Evolutionary conservation across 352 stramenopile species (phyloP), one percentile per base, ranked within the genome.

Genomic region (Phytophthora macrochlamydospora): DNA sequence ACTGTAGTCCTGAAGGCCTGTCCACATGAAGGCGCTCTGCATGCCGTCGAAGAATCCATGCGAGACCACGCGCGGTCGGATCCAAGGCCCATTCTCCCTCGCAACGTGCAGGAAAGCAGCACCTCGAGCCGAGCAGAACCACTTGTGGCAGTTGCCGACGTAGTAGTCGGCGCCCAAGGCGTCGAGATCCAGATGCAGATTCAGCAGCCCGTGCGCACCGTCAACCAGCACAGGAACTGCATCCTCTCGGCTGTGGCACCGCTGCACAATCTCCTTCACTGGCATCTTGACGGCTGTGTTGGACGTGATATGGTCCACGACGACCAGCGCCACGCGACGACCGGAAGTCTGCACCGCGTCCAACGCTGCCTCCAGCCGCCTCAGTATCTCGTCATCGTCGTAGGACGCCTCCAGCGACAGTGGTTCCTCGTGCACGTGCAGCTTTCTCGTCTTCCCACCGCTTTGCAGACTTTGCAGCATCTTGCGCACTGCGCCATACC

Each of bases 91-190:
- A n/a, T 64, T 18, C 2, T 58, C 43, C 28, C 18, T 53, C 63
- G 70, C 89, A 51, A 87, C 85, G 33, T 97, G 92, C 43, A 98
- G 63, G 62, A 98, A 89, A 0, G 87, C 96, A 0, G 91, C 89
- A 3, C 93, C 94, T 43, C 91, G 85, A 4, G 93, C 84, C 13
- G 92, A 91, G 30, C 88, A 94, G 38, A 98, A 92, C 94, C 94
- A 98, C 67, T 99, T 98, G 79, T 99, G 96, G 68, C 89, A 97
- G 75, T 98, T 98, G 32, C 87, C 87, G 2, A 94, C 76, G 71
- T 98, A 99, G 65, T 97, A 97, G 69, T 98, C 93, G 28, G 95
- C 87, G 13, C 65, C 58, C 24, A 94, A 60, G 0, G 56, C 71
- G 1, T 78, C 65, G 2, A 98, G 56, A 66, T 96, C 56, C 31